A percentile compares a stretch with the other conserved stretches of the same genome.
phyloP scores from a whole-genome alignment of 2,329 filamentous ascomycete species.

The Aspergillus felis region DNA sequence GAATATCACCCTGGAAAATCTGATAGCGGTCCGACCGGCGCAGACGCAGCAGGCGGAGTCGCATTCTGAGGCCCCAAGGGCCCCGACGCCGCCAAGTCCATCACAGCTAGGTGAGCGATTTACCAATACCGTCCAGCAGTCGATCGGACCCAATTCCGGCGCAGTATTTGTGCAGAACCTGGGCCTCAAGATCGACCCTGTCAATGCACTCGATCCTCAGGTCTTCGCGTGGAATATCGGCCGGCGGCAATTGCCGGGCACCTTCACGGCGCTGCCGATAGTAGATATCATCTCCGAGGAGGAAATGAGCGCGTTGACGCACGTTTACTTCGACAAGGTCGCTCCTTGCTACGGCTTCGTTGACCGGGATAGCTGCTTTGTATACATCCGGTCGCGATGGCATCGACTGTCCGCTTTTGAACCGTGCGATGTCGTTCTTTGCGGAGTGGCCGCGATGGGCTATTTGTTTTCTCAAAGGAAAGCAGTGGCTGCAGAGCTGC shows the following conservation, averaged over 20 bases:
- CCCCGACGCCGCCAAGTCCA: too few species aligned
- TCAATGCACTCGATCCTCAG: slow-evolving; percentile 49
- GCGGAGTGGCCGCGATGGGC: slow-evolving; percentile 51
- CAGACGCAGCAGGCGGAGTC: slow-evolving; percentile 17
- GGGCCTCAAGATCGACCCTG: slow-evolving; percentile 50
- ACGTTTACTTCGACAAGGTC: slow-evolving; percentile 50
- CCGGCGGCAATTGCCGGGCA: slow-evolving; percentile 1
- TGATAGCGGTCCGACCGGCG: slow-evolving; percentile 15
- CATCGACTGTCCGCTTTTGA: slow-evolving; percentile 3
- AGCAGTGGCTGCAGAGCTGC: slow-evolving; percentile 39
- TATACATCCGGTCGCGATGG: slow-evolving; percentile 25
- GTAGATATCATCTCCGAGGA: slow-evolving; percentile 44
- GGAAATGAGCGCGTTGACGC: slow-evolving; percentile 44
- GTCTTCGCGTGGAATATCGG: slow-evolving; percentile 54
- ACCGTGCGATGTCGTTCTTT: slow-evolving; percentile 46
- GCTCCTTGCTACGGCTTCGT: slow-evolving; percentile 52
- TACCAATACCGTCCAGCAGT: slow-evolving; percentile 7
- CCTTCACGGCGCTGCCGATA: slow-evolving; percentile 26
- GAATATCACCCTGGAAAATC: slow-evolving; percentile 3
- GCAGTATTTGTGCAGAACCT: slow-evolving; percentile 52
- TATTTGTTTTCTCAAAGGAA: slow-evolving; percentile 47
- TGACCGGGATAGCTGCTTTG: slow-evolving; percentile 16
- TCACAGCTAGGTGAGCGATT: background rate
- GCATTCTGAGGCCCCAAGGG: too few species aligned
- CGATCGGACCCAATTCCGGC: slow-evolving; percentile 54